Evolutionary conservation across 257 asterid genomes (phyloP).

Genomic region (Gentiana dahurica): DNA sequence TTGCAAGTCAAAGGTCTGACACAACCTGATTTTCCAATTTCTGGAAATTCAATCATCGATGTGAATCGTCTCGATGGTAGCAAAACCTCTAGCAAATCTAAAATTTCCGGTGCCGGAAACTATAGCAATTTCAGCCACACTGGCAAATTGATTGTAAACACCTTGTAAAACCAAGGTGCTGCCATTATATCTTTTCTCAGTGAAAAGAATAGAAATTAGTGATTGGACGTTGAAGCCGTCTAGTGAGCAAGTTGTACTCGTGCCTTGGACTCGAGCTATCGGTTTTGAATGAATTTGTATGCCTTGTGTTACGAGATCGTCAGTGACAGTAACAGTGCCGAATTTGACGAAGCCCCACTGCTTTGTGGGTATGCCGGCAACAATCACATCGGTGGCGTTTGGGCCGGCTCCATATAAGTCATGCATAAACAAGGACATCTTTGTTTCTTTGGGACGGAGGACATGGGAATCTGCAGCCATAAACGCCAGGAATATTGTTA

Average conservation of each 20-base stretch:
- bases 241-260: neutral
- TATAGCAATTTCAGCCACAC: slow-evolving; percentile 1
- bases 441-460: slow-evolving; percentile 3
- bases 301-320: slow-evolving; percentile 2
- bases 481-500: too few relatives aligned
- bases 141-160: neutral
- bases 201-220: slow-evolving; percentile 1
- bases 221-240: slow-evolving; percentile 3
- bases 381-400: neutral
- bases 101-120: slow-evolving; percentile 6
- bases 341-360: neutral
- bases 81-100: slow-evolving; percentile 3
- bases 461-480: too few relatives aligned
- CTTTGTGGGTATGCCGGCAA: neutral
- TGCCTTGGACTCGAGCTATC: slow-evolving; percentile 4
- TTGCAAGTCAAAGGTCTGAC: too few relatives aligned
- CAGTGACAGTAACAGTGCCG: neutral
- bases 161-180: slow-evolving; percentile 6
- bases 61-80: slow-evolving; percentile 1
- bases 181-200: neutral
- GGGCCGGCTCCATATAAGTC: neutral
- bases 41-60: too few relatives aligned
- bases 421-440: slow-evolving; percentile 3
- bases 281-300: neutral
- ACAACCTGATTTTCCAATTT: too few relatives aligned